Base-by-base conservation (phyloP, 192 early-diverging fungal species). In the Pilaira anomala region DNA sequence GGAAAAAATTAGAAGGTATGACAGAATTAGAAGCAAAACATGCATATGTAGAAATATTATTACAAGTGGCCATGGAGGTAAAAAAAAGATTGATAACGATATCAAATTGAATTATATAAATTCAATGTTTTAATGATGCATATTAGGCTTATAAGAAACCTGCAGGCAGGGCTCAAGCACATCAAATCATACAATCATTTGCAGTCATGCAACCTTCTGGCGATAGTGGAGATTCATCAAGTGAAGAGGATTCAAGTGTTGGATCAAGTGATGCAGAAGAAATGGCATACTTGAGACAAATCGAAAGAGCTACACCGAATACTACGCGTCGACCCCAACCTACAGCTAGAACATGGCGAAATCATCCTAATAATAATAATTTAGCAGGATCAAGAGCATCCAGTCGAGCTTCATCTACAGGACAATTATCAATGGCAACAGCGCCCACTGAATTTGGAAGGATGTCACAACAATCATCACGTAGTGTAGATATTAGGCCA, bases 1-100 rank as follows among this genome's bases (percentile, higher is more conserved):
- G 74, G 77, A 67, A 71, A 16, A 62, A 59, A 21, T 36, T 71
- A n/a, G 50, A 70, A n/a, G 74, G 82, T 9, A 78, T 87, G 77
- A 78, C 69, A 19, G 63, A 78, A 16, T 44, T 82, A 33, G 53
- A 75, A 29, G 70, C 68, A 11, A 71, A 82, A 48, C 65, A 78
- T 46, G 33, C 44, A n/a, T 68, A 73, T 44, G 71, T 80, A 12
- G 69, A 70, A 39, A 63, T 61, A 24, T 33, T 73, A 44, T 53
- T 73, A 22, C 48, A 54, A 39, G 60, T 62, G 2, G 60, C 60
- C 7, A 60, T 65, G 24, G 71, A 73, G 55, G 70, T 66, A 65
- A 33, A 36, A 36, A 4, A 25, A 28, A 53, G 2, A 61, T 21
- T 9, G 8, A 61, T 19, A 21, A 19, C 56, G 3, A 25, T 13